Conservation (phyloP, 2,329 filamentous ascomycete species). For the Hymenoscyphus occultus region DNA sequence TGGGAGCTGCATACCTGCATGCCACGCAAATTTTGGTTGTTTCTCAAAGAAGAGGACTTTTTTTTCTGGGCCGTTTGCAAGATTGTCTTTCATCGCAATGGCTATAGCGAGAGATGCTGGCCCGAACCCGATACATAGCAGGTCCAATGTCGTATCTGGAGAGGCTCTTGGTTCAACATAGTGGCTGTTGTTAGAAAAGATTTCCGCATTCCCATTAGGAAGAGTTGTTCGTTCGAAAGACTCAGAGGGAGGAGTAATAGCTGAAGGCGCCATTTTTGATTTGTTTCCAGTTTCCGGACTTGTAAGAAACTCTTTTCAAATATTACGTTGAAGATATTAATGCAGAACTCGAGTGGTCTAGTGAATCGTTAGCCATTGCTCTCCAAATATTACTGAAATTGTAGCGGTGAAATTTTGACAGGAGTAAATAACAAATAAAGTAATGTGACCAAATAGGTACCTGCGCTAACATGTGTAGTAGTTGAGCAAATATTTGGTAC, state of each 20-base stretch:
- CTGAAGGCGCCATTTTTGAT: slow-evolving; percentile 30
- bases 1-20: slow-evolving; percentile 90
- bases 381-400: not conserved
- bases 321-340: not conserved
- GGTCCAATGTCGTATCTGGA: slow-evolving; percentile 67
- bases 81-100: slow-evolving; percentile 80
- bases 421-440: not conserved
- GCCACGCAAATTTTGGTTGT: slow-evolving; percentile 82
- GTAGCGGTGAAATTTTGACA: not conserved
- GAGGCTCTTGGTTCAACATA: not conserved
- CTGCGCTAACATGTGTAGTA: not conserved
- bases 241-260: slow-evolving; percentile 22
- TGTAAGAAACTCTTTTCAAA: not conserved
- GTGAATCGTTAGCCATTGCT: not conserved
- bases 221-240: slow-evolving; percentile 15
- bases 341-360: not conserved
- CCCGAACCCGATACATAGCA: slow-evolving; percentile 90
- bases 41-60: slow-evolving; percentile 80
- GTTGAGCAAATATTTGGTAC: not conserved
- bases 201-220: not conserved
- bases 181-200: slow-evolving; percentile 8
- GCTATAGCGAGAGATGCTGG: slow-evolving; percentile 88
- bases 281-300: not conserved
- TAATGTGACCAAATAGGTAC: not conserved
- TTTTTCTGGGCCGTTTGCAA: slow-evolving; percentile 44